Evolutionary conservation across 129 eudicot species (phyloP).

Genomic region (Flaveria robusta): DNA sequence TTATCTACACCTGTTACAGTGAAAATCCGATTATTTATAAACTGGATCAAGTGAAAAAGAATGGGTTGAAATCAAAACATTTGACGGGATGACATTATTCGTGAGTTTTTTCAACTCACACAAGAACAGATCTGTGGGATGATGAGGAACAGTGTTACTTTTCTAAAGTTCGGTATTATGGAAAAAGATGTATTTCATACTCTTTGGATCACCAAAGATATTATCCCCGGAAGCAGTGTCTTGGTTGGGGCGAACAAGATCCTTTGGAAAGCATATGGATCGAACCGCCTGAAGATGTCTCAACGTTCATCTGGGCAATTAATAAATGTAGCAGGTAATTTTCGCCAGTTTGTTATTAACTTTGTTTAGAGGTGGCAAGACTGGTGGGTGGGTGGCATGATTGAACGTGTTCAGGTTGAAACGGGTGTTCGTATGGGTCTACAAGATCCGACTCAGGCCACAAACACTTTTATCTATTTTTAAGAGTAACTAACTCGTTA

Average conservation of each 20-base stretch:
- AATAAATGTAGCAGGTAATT: slow-evolving; percentile 38
- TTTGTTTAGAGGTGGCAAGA: not conserved
- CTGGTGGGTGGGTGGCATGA: not conserved
- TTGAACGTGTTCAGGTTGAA: not conserved
- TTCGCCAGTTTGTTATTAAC: slow-evolving; percentile 14
- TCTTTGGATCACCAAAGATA: slow-evolving; percentile 71
- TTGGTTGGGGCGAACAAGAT: slow-evolving; percentile 95
- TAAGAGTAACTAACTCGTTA: not conserved
- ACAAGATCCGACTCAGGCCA: not conserved
- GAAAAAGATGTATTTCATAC: slow-evolving; percentile 80
- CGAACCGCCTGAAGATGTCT: slow-evolving; percentile 75
- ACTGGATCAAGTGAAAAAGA: slow-evolving; percentile 61
- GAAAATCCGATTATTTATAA: slow-evolving; percentile 79
- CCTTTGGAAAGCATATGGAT: slow-evolving; percentile 96
- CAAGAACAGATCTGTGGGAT: slow-evolving; percentile 80
- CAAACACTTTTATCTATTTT: not conserved
- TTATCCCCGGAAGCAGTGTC: slow-evolving; percentile 77
- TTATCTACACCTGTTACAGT: slow-evolving; percentile 71
- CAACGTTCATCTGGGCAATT: slow-evolving; percentile 47
- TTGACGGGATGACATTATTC: slow-evolving; percentile 72
- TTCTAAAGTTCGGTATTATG: slow-evolving; percentile 82
- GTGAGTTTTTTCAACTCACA: slow-evolving; percentile 80
- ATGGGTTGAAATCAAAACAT: slow-evolving; percentile 69
- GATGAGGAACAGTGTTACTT: slow-evolving; percentile 88
- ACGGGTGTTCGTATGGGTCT: not conserved